Percentiles rank a stretch among this genome's conserved stretches.
Conservation (phyloP, 2,329 filamentous ascomycete genomes). For the Alternaria sp. region DNA sequence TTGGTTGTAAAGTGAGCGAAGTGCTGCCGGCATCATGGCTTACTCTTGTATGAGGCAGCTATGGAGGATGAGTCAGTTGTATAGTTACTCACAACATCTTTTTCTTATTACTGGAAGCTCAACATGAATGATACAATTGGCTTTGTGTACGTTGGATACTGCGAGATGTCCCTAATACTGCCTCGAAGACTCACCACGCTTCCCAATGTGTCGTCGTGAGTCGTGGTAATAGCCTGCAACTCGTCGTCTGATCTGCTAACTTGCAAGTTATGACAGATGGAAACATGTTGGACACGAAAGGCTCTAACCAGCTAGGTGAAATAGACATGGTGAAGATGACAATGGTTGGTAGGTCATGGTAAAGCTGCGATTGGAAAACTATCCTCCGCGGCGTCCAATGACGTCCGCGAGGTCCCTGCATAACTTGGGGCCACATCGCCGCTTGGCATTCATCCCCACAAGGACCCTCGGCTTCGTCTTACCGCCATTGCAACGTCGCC, state of each 20-base stretch:
- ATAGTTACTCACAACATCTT: neutral
- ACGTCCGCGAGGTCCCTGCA: conserved; percentile 2
- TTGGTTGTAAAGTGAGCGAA: neutral
- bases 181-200: neutral
- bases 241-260: neutral
- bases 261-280: no score
- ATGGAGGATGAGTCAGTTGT: neutral
- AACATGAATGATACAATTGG: neutral
- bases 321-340: neutral
- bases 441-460: conserved; percentile 32
- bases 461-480: conserved; percentile 9
- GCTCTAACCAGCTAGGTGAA: neutral
- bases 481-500: conserved; percentile 19
- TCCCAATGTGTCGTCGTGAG: neutral
- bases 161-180: neutral
- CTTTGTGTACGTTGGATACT: neutral
- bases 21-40: neutral
- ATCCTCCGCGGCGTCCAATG: conserved; percentile 8
- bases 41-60: neutral
- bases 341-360: neutral
- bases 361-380: neutral
- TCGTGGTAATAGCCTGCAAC: neutral
- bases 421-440: conserved; percentile 19
- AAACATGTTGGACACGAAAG: no score
- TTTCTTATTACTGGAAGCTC: neutral